Base-by-base conservation (phyloP, 306 rosid genomes). In the Hippophae rhamnoides region DNA sequence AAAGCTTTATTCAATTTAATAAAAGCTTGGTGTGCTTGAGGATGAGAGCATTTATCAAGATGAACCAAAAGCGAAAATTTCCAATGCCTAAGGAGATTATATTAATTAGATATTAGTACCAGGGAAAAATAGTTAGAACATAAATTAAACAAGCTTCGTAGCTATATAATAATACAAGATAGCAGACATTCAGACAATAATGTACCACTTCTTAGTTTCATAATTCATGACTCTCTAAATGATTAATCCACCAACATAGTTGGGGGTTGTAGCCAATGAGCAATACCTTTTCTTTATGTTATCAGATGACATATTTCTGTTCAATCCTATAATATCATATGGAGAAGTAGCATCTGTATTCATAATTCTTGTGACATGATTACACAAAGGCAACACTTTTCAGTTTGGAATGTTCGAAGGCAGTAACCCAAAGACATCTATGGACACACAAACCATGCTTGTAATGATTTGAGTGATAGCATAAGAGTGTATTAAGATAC, bases 21-120 rank as follows among this genome's bases (percentile, higher is more conserved):
- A 81, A 90, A 90, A 60, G 95, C 96, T 80, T 83, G 89, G 64
- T 87, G 77, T 52, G 98, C 96, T 67, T 85, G 95, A 67, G 96
- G 98, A 76, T 90, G 98, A 54, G 93, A 73, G 67, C 98, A 90
- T 79, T 90, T 90, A 77, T 90, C 98, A n/a, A 96, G 98, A 60
- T 90, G 98, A 76, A 90, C 98, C 79, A 90, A 78, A 65, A 90
- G 92, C 54, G 98, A 87, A 12, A 83, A 78, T 82, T 90, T 90
- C 98, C 98, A 90, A 64, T 90, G 87, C 83, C 98, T 60, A 38
- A 13, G 50, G 52, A 57, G 70, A 70, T n/a, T 38, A 9, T 5
- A 10, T 12, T 10, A 10, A 52, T 43, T 41, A 45, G 18, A 44
- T 59, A 47, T 49, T 13, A 49, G 46, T 11, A 47, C 11, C 43